Base-by-base conservation (phyloP, 1,284 basidiomycete species). In the Sanghuangporus sanghuang region DNA sequence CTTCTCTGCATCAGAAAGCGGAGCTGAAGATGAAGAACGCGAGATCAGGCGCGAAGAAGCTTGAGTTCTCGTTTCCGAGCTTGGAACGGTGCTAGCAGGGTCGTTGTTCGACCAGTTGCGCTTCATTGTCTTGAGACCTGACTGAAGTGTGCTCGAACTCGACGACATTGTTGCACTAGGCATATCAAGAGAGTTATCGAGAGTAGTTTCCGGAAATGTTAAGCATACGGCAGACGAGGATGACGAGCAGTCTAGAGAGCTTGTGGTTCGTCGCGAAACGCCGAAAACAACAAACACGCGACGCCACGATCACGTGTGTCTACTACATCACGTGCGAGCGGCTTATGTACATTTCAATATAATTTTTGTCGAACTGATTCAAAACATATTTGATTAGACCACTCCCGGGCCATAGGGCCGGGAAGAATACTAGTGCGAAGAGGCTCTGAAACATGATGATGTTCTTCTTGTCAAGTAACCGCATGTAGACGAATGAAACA, bases 41-140 rank as follows among this genome's bases (percentile, higher is more conserved):
- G 54, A 39, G 48, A 44, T 16, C 40, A 48, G 21, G 11, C 18
- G 35, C 11, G 42, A 44, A 23, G 42, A 44, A 23, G 21, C 14
- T 14, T 63, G 39, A 23, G 42, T 38, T 11, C 76, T 76, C 2
- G 75, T 75, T 40, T 70, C 70, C n/a, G 73, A 72, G 56, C 73
- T 72, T 0, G 72, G 69, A 12, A 44, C 23, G 9, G n/a, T 38
- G 46, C 40, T 40, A 27, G 53, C 49, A 6, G 62, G 46, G 27
- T 61, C 54, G 58, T 66, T 66, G 14, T 66, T 62, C 0, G 79
- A 81, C 73, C 78, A 84, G 66, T 85, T 77, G 59, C 82, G 77
- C 61, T 74, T 73, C 52, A 84, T 66, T 6, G 73, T 75, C 59
- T 77, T 73, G 55, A 84, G 74, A 0, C 82, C 82, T 1, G 82